Evolutionary conservation across 1,284 basidiomycete species (phyloP).

Genomic region (Flammula alnicola): DNA sequence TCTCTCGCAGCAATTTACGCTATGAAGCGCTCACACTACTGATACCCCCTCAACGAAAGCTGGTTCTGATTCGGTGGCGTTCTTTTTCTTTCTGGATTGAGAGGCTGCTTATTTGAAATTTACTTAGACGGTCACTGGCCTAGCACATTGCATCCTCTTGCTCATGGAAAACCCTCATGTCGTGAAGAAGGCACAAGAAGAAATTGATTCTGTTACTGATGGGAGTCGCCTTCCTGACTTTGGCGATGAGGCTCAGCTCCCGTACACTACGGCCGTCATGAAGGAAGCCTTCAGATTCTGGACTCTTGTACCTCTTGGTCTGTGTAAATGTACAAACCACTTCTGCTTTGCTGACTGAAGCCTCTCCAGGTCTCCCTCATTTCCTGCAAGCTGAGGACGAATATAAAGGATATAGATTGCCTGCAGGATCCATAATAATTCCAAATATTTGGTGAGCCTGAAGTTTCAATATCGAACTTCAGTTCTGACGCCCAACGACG

Average conservation of each 20-base stretch:
- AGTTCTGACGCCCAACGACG: not conserved
- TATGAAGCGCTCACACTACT: not conserved
- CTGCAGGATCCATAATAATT: no score
- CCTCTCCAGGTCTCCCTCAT: not conserved
- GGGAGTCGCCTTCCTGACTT: constrained; percentile 39
- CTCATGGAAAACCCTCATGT: constrained; percentile 39
- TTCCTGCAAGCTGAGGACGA: no score
- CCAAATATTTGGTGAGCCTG: not conserved
- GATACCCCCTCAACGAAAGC: constrained; percentile 3
- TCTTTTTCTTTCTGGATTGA: not conserved
- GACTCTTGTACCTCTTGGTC: constrained; percentile 15
- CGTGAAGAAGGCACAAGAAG: constrained; percentile 38
- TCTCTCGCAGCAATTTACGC: not conserved
- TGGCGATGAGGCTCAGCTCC: constrained; percentile 36
- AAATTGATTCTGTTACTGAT: constrained; percentile 36
- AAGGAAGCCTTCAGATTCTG: no score
- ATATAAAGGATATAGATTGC: no score
- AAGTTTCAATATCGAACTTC: not conserved
- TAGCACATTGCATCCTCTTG: constrained; percentile 33
- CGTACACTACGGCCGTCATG: constrained; percentile 41
- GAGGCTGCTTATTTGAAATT: constrained; percentile 3
- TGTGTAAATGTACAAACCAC: not conserved
- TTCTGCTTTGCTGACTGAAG: not conserved
- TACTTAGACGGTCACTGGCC: constrained; percentile 25
- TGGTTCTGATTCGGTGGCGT: constrained; percentile 18